Percentiles rank a stretch among this genome's conserved stretches.
Conservation (phyloP, 1,284 basidiomycete genomes). For the Naganishia sp. region DNA sequence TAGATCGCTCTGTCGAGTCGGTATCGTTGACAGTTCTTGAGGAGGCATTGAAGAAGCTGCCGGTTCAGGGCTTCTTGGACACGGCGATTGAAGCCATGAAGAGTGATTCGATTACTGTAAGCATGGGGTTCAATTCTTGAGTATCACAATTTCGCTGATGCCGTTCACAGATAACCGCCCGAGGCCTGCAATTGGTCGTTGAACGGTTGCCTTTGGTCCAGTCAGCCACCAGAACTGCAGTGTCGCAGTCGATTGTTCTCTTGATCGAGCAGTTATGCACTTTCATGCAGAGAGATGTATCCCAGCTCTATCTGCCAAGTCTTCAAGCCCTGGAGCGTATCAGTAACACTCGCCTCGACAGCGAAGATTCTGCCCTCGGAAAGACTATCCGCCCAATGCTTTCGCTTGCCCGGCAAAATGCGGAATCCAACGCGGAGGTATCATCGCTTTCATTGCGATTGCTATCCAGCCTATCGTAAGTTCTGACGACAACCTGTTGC, state of each 20-base stretch:
- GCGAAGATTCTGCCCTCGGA: constrained; percentile 68
- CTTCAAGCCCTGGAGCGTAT: constrained; percentile 58
- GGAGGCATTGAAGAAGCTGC: constrained; percentile 28
- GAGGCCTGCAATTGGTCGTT: constrained; percentile 60
- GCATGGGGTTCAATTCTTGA: neutral
- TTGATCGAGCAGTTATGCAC: constrained; percentile 61
- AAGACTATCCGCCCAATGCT: constrained; percentile 62
- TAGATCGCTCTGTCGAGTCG: constrained; percentile 13
- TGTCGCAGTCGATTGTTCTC: constrained; percentile 54
- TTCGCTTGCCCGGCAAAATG: constrained; percentile 45
- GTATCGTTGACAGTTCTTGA: constrained; percentile 15
- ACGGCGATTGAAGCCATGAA: constrained; percentile 24
- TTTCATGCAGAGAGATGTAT: constrained; percentile 54
- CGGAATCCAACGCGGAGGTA: constrained; percentile 1
- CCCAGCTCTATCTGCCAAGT: constrained; percentile 11
- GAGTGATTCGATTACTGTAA: constrained; percentile 19
- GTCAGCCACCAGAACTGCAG: constrained; percentile 60
- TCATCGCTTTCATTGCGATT: constrained; percentile 55
- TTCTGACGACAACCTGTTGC: neutral
- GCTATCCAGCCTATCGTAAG: constrained; percentile 25
- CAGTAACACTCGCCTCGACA: constrained; percentile 60
- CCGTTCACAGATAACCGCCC: constrained; percentile 37
- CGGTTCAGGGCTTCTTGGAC: constrained; percentile 30
- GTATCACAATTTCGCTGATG: neutral
- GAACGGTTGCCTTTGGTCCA: constrained; percentile 67